Conservation (phyloP, 805 yeast species). For the Zygosaccharomyces rouxii region DNA sequence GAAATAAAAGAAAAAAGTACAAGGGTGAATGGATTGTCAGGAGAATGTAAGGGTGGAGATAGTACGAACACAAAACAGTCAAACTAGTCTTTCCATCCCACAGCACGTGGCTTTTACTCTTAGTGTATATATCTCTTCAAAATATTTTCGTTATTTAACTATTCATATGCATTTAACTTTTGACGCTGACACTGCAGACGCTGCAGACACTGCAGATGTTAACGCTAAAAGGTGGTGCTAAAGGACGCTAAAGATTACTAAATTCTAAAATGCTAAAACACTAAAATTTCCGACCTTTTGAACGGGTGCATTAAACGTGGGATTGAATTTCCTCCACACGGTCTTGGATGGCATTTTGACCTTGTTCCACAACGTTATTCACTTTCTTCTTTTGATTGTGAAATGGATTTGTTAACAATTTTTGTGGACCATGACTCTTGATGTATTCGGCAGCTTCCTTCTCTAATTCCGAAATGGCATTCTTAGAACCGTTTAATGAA, state of each 20-base stretch:
- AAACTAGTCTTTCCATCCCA: background rate
- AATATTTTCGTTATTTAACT: conserved; percentile 2
- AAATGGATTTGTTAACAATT: conserved; percentile 7
- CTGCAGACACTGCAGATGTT: background rate
- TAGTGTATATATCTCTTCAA: no score
- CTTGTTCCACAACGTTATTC: background rate
- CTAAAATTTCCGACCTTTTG: no score
- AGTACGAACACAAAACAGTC: background rate
- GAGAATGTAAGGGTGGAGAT: background rate
- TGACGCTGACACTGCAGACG: background rate
- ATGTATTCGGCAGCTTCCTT: conserved; percentile 25
- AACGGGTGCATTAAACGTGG: conserved; percentile 2
- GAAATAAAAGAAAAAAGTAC: background rate
- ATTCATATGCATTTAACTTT: background rate
- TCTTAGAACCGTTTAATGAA: conserved; percentile 33
- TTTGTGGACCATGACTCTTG: conserved; percentile 15
- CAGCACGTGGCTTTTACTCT: background rate
- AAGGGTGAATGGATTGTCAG: background rate
- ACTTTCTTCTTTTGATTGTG: background rate
- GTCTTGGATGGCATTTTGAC: conserved; percentile 9
- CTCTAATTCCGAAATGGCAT: conserved; percentile 32
- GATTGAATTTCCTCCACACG: conserved; percentile 11
- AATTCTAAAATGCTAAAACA: background rate
- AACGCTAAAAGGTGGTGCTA: background rate
- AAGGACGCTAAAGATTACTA: background rate